Percentiles rank a stretch among this genome's conserved stretches.
phyloP scores from a whole-genome alignment of 345 rosid species.

The sweet orange (Citrus sinensis) region DNA sequence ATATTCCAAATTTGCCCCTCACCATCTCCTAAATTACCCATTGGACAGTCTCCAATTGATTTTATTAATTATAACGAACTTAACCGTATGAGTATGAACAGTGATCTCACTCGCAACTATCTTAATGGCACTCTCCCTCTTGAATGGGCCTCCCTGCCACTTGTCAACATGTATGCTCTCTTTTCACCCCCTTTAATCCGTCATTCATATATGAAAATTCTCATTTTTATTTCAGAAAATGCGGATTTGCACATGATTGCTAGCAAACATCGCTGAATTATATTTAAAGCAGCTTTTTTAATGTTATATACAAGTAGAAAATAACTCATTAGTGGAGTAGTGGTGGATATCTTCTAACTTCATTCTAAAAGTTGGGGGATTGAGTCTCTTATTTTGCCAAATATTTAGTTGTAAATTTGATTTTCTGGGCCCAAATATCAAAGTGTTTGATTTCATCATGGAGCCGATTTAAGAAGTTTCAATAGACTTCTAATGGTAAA shows the following conservation, averaged over 20 bases:
- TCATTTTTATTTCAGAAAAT: too few relatives aligned
- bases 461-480: too few relatives aligned
- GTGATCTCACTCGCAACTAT: slow-evolving; percentile 49
- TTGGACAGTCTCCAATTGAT: background rate
- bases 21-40: background rate
- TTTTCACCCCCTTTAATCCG: too few relatives aligned
- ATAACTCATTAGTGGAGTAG: background rate
- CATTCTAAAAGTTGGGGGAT: background rate
- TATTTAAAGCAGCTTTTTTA: too few relatives aligned
- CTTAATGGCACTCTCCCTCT: slow-evolving; percentile 51
- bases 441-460: too few relatives aligned
- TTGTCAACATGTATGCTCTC: slow-evolving; percentile 25
- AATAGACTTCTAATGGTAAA: too few relatives aligned
- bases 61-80: background rate
- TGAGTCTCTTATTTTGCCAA: background rate
- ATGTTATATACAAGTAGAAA: too few relatives aligned
- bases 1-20: background rate
- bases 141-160: slow-evolving; percentile 43
- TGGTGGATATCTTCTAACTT: background rate
- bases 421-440: too few relatives aligned
- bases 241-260: background rate
- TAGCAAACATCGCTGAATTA: background rate
- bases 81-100: slow-evolving; percentile 16
- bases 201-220: too few relatives aligned
- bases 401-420: too few relatives aligned